A percentile compares a stretch with the other conserved stretches of the same genome.
Evolutionary conservation across 768 basidiomycete genomes (phyloP).

Genomic region (Myochromella boudieri): DNA sequence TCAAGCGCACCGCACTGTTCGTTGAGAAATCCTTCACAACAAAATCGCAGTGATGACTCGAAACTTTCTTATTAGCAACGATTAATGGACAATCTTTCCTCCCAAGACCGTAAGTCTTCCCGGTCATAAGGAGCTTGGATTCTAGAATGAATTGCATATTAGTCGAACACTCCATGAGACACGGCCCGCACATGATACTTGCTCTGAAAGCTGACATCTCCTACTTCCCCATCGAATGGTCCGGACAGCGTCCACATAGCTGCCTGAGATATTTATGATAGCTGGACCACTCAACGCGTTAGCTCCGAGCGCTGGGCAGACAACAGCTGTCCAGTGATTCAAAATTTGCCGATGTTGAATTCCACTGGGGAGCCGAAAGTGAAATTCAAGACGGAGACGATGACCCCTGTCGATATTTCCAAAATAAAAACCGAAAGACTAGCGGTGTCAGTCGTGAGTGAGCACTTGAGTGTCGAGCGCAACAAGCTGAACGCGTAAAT

Average conservation of each 20-base stretch:
- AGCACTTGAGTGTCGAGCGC: no score
- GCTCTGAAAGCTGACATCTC: slow-evolving; percentile 41
- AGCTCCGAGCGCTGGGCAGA: not conserved
- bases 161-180: not conserved
- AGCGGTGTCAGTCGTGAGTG: no score
- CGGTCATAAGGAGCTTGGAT: slow-evolving; percentile 62
- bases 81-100: slow-evolving; percentile 53
- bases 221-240: slow-evolving; percentile 48
- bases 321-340: no score
- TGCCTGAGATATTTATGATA: not conserved
- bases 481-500: slow-evolving; percentile 11
- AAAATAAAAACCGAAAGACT: no score
- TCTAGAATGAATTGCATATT: slow-evolving; percentile 19
- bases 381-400: no score
- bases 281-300: not conserved
- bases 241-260: slow-evolving; percentile 59
- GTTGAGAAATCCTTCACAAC: slow-evolving; percentile 49
- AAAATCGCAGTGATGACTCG: slow-evolving; percentile 59
- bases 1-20: slow-evolving; percentile 56
- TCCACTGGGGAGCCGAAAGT: no score
- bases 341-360: no score
- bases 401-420: no score
- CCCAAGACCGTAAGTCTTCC: slow-evolving; percentile 52
- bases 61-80: slow-evolving; percentile 64
- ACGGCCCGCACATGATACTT: slow-evolving; percentile 16